A percentile compares a stretch with the other conserved stretches of the same genome.
Conservation (phyloP, 768 basidiomycete genomes). For the Kwoniella sp. region DNA sequence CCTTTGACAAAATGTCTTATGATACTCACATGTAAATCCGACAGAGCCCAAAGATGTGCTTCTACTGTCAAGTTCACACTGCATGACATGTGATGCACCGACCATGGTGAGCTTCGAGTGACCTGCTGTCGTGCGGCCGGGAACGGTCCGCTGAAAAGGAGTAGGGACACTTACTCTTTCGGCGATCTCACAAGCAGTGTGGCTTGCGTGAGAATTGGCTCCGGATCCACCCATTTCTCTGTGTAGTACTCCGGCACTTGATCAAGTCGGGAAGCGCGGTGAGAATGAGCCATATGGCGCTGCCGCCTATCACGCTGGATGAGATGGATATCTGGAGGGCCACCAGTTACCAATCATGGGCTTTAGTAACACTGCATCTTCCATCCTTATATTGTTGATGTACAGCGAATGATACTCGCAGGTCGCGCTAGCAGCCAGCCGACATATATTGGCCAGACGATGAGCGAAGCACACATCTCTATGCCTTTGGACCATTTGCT, state of each 20-base stretch:
- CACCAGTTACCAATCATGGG: not conserved
- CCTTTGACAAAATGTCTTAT: not conserved
- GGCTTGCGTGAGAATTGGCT: not conserved
- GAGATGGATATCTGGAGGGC: not conserved
- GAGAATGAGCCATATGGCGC: not conserved
- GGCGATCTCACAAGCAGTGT: not conserved
- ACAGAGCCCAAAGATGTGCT: constrained; percentile 1
- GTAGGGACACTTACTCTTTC: not conserved
- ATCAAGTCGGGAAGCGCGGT: not conserved
- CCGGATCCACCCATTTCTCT: not conserved
- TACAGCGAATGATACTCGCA: not conserved
- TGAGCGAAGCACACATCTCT: not conserved
- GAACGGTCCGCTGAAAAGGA: not conserved
- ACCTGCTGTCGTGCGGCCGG: no score
- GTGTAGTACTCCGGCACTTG: not conserved
- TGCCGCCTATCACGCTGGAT: not conserved
- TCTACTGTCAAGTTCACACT: not conserved
- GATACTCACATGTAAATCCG: constrained; percentile 1
- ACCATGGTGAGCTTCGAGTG: no score
- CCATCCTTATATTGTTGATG: not conserved
- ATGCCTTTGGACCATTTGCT: not conserved
- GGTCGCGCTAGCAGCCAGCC: not conserved
- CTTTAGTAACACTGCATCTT: not conserved
- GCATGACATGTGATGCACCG: not conserved
- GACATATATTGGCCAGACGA: not conserved